Base-by-base conservation (phyloP, 345 rosid species). In the sweet orange (Citrus sinensis) region DNA sequence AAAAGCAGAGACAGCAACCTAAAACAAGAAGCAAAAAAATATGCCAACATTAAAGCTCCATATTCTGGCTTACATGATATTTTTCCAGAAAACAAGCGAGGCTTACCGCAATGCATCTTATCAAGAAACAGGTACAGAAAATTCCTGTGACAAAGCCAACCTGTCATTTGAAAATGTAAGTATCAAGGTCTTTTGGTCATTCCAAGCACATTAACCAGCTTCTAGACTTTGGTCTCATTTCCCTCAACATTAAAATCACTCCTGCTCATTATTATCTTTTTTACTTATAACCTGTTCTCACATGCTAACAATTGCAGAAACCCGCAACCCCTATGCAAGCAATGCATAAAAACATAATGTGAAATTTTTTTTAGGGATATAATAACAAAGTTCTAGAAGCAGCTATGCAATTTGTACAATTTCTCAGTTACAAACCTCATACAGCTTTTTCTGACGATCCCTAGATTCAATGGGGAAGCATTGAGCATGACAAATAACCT, bases 401-500 rank as follows among this genome's bases (percentile, higher is more conserved):
- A 14, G 8, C 35, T 11, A n/a, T 9, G 7, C 54, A 71, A 54
- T 10, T 58, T 8, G 25, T 35, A 19, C 30, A 10, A 64, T 1
- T 32, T 22, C 59, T 69, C 29, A 22, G 67, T 25, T 34, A 79
- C 82, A 71, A 73, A 92, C 97, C 97, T 94, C 98, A n/a, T 87
- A 88, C 22, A 94, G 86, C 88, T 94, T 94, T 72, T 94, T 92
- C 32, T 89, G 93, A 22, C 97, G 90, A 54, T 97, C 95, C 84
- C 89, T 91, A 17, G 98, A 92, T 81, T 94, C 95, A n/a, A 90
- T 91, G 6, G 98, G 98, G 83, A 94, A 92, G 49, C 88, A 85
- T 78, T 91, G 82, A 94, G 78, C 98, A 90, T 91, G 83, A 92
- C 56, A 77, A 92, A 94, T 83, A 94, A 79, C 87, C 97, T 90